A percentile compares a stretch with the other conserved stretches of the same genome.
These are phyloP conservation scores for Stachybotrys chlorohalonatus DNA, from an alignment of 2,329 filamentous ascomycete genomes.

Conservation along the genomic window DNA sequence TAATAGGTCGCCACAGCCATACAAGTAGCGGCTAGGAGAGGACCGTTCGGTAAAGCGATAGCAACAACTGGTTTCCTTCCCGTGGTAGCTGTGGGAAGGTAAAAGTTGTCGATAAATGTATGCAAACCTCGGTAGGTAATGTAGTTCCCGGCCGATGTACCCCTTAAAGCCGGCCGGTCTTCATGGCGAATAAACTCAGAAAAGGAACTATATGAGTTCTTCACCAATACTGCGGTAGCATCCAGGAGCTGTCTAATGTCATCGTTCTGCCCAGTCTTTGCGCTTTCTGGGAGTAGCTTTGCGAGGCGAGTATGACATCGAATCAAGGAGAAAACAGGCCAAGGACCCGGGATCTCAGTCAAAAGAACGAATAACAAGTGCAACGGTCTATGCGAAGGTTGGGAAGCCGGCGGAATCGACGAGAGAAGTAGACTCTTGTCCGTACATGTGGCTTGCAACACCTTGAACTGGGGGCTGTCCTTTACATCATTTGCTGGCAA, in stretches of 20 bases:
- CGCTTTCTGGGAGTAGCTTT: constrained; percentile 25
- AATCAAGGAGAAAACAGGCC: constrained; percentile 18
- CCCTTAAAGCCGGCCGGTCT: constrained; percentile 17
- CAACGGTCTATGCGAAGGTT: constrained; percentile 13
- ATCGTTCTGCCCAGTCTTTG: constrained; percentile 15
- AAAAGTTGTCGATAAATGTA: constrained; percentile 22
- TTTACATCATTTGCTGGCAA: constrained; percentile 8
- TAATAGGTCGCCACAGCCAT: constrained; percentile 41
- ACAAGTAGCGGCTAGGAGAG: constrained; percentile 39
- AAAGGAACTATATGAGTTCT: constrained; percentile 26
- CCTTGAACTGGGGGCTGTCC: constrained; percentile 5
- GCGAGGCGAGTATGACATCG: constrained; percentile 24
- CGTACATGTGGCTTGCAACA: constrained; percentile 2
- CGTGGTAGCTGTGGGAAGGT: constrained; percentile 12
- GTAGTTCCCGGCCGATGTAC: constrained; percentile 11
- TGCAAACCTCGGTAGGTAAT: constrained; percentile 22
- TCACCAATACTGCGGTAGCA: constrained; percentile 13
- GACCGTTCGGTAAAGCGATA: constrained; percentile 44
- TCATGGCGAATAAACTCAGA: constrained; percentile 22
- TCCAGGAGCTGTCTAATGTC: constrained; percentile 7
- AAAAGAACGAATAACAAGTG: constrained; percentile 14
- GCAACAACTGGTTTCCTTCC: constrained; percentile 33
- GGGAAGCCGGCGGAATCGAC: constrained; percentile 9
- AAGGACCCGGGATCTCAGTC: constrained; percentile 14
- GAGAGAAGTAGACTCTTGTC: constrained; percentile 11